Evolutionary conservation across 2,329 filamentous ascomycete genomes (phyloP).

Genomic region (Trichophaea hybrida): DNA sequence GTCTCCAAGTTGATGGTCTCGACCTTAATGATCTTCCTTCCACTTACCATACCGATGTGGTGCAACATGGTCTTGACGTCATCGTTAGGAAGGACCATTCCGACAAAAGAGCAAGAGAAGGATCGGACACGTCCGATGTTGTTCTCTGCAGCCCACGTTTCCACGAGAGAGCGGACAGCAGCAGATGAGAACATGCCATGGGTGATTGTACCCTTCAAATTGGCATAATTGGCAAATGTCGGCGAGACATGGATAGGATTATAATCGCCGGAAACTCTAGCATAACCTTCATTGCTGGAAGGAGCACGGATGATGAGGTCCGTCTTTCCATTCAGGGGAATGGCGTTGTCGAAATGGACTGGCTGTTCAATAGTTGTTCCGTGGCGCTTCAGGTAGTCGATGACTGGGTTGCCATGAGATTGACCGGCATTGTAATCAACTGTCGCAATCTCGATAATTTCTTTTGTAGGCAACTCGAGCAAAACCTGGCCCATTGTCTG

Average conservation of each 20-base stretch:
- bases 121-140: conserved; percentile 92
- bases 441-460: conserved; percentile 91
- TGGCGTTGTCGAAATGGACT: conserved; percentile 92
- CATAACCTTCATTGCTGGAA: conserved; percentile 94
- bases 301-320: conserved; percentile 80
- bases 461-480: conserved; percentile 88
- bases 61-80: conserved; percentile 88
- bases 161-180: conserved; percentile 84
- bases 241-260: conserved; percentile 98
- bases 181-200: conserved; percentile 99
- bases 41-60: conserved; percentile 93
- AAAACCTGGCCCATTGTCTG: conserved; percentile 86
- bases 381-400: conserved; percentile 87
- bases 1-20: conserved; percentile 91
- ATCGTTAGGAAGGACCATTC: conserved; percentile 96
- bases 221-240: conserved; percentile 90
- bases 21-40: conserved; percentile 98
- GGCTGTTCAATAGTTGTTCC: conserved; percentile 90
- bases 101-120: conserved; percentile 92
- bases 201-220: conserved; percentile 90
- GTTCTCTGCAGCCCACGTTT: conserved; percentile 98
- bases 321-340: conserved; percentile 83
- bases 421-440: conserved; percentile 86
- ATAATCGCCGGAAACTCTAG: conserved; percentile 92
- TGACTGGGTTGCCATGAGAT: conserved; percentile 90